These are phyloP conservation scores for Rhynchospora tenuis DNA, from an alignment of 176 grass and related monocot genomes.

Conservation along the genomic window DNA sequence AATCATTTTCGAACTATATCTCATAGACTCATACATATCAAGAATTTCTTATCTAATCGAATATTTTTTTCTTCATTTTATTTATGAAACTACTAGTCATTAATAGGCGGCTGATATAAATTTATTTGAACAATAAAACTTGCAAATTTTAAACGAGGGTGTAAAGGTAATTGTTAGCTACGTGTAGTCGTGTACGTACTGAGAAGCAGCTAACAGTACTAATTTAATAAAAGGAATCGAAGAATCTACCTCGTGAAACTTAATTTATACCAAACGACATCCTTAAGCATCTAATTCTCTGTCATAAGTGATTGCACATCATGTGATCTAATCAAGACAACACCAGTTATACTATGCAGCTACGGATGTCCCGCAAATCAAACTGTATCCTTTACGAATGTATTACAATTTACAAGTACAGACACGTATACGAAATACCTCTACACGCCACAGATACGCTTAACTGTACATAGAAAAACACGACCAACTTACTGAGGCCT, in stretches of 20 bases:
- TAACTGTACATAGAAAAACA: too few relatives aligned
- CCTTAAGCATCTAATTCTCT: constrained; percentile 7
- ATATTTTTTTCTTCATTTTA: neutral
- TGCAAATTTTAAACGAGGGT: neutral
- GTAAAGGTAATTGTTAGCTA: neutral
- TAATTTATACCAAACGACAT: neutral
- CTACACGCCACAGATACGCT: too few relatives aligned
- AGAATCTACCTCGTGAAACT: constrained; percentile 12
- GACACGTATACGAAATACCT: too few relatives aligned
- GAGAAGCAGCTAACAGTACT: neutral
- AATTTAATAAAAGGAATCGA: constrained; percentile 1
- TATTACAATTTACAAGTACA: too few relatives aligned
- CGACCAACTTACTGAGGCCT: too few relatives aligned
- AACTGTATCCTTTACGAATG: too few relatives aligned
- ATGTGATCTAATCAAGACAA: neutral
- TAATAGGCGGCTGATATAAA: neutral
- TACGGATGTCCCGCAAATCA: too few relatives aligned
- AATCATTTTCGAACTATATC: neutral
- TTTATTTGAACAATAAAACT: neutral
- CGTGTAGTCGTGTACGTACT: neutral
- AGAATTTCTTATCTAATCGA: neutral
- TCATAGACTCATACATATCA: neutral
- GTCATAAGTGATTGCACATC: neutral
- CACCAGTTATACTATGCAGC: neutral
- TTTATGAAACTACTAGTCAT: neutral